Base-by-base conservation (phyloP, 495 filamentous ascomycete genomes). In the Lichina pygmaea region DNA sequence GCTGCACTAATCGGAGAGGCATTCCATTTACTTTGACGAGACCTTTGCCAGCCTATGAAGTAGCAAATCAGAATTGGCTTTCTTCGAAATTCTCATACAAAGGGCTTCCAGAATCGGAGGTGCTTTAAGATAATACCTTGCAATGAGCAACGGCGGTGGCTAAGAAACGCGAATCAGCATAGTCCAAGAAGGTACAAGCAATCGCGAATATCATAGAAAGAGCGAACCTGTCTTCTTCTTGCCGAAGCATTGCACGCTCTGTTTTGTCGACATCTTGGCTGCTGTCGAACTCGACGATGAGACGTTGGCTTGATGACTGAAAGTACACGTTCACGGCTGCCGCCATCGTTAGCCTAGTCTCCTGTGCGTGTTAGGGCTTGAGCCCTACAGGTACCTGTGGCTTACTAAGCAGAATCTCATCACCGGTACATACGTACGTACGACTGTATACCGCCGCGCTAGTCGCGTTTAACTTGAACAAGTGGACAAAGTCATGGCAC, bases 21-120 rank as follows among this genome's bases (percentile, higher is more conserved):
- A 83, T 78, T 65, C 89, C 89, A 72, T 97, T 97, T 61, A 95
- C 89, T 72, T 86, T 92, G 67, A 97, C 71, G 56, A 97, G 79
- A 64, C 89, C 89, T 62, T 80, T 82, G 58, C 84, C 84, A 64
- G 77, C 66, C 81, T 86, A 59, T 61, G 12, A 12, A 30, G n/a
- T 15, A 45, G 37, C 32, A 31, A 0, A 45, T 46, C 45, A 58
- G 54, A 43, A 47, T 31, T 31, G 13, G 8, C 31, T n/a, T 24
- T 15, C 3, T 37, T 37, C 13, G 3, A 24, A 4, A 1, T 4
- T 24, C 4, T 4, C 24, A 24, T 24, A 4, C 24, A 24, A 24
- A 13, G 34, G 32, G 15, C 40, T 4, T 34, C 33, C n/a, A 10
- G 31, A 42, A 6, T 10, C 36, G 3, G 33, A 11, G 16, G n/a